Base-by-base conservation (phyloP, 352 stramenopile species). In the Pythium brachiatum region DNA sequence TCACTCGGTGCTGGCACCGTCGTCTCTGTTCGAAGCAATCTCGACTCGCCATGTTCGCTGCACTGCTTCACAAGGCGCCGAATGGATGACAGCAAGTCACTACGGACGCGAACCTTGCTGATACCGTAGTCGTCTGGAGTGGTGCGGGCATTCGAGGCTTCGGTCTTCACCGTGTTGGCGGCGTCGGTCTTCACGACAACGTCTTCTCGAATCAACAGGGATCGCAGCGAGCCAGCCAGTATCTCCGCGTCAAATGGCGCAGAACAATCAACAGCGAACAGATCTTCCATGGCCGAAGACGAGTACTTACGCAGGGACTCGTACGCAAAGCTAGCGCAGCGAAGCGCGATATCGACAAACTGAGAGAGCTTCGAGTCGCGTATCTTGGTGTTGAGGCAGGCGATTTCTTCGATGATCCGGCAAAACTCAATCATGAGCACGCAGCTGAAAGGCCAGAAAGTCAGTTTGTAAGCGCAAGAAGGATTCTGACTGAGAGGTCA, bases 351-450 rank as follows among this genome's bases (percentile, higher is more conserved):
- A 11, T 54, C 18, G 13, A 68, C 4, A 23, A 68, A 26, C 1
- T 21, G 25, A 6, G 46, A 2, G 15, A 74, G 31, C 2, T 4
- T 39, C 7, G 16, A 26, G 11, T 72, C 23, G 25, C 18, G 27
- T 2, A 63, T 36, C 13, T 39, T 31, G 12, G 2, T 44, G 25
- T 69, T 71, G 20, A 69, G n/a, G 9, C 25, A 21, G 20, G 79
- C 8, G 2, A 74, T 36, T 66, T 92, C 79, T 57, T 77, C 74
- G 8, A 87, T 25, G 34, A 92, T 80, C 27, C 79, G 81, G 31
- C 78, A 80, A 7, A 85, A 70, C 41, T 94, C 85, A 27, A 86
- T 83, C 53, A 85, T 51, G 38, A 91, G 51, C 23, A 94, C 81
- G 36, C 78, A 92, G 25, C 83, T 93, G 39, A 26, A 72, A 36